phyloP scores from a whole-genome alignment of 192 early-diverging fungal species.

The Entophlyctis luteolus region DNA sequence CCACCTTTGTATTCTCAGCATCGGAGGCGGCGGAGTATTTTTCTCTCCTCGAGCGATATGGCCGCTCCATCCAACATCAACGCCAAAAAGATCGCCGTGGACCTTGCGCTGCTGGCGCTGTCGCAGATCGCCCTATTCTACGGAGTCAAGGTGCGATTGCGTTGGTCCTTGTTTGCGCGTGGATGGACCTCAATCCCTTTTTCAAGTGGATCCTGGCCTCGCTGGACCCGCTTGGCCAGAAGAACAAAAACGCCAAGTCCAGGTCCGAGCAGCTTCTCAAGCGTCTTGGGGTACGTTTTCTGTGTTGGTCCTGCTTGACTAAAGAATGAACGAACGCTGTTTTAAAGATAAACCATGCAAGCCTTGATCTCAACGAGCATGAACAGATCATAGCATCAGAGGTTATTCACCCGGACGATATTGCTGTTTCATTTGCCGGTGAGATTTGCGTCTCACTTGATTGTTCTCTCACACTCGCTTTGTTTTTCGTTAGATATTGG shows the following conservation, averaged over 20 bases:
- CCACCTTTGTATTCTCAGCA: too few relatives aligned
- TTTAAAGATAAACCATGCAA: slow-evolving; percentile 36
- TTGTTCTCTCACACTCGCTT: neutral
- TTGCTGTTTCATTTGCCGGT: slow-evolving; percentile 78
- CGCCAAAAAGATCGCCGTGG: slow-evolving; percentile 13
- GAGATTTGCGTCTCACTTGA: slow-evolving; percentile 6
- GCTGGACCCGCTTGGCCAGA: slow-evolving; percentile 65
- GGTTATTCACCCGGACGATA: slow-evolving; percentile 90
- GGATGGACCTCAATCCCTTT: neutral
- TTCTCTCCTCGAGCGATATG: too few relatives aligned
- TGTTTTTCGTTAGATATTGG: slow-evolving; percentile 65
- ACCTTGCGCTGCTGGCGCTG: slow-evolving; percentile 76
- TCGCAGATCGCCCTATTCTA: slow-evolving; percentile 83
- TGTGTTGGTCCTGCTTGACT: neutral
- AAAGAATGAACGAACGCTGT: neutral
- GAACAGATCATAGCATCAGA: slow-evolving; percentile 92
- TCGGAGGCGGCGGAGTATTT: too few relatives aligned
- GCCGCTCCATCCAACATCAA: too few relatives aligned
- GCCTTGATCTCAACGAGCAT: slow-evolving; percentile 83
- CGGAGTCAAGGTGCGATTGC: slow-evolving; percentile 53
- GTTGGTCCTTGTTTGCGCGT: neutral
- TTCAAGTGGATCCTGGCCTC: slow-evolving; percentile 65
- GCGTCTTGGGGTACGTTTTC: slow-evolving; percentile 57
- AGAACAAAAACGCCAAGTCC: slow-evolving; percentile 70
- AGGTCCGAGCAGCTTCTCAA: slow-evolving; percentile 70